Evolutionary conservation across 108 stramenopile species (phyloP), one percentile per base, ranked within the genome.

Genomic region (Chaetoceros tenuissimus): DNA sequence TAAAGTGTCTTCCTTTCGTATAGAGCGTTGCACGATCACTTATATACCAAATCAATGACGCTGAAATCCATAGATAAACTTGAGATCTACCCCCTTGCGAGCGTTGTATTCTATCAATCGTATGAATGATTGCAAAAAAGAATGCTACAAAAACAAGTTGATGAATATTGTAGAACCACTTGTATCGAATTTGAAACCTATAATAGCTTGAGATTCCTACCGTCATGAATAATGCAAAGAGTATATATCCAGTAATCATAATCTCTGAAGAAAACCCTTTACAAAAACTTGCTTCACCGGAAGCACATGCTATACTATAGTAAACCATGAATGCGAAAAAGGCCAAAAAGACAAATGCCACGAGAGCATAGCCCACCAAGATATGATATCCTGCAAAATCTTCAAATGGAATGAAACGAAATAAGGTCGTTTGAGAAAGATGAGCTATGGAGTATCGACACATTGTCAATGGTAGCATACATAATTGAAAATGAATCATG

Each of bases 401-500:
- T 29, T 73, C 65, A 44, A 72, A 27, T 22, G 75, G 75, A 48
- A 77, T 47, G 43, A 66, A 60, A 34, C 44, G 51, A 30, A 61
- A 58, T 13, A 77, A 53, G 21, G 43, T 26, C 20, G 51, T 52
- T 2, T 61, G 48, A 7, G 68, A 64, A 17, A 69, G 55, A 0
- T 63, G n/a, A 7, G 72, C 34, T 34, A 77, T 77, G 56, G 72
- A 61, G 24, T 20, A 62, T 46, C 68, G 46, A 28, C 53, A 59
- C 71, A 77, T 69, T 7, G 75, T 77, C 19, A 77, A 53, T n/a
- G 75, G 75, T 23, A 77, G 48, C 47, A 77, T 51, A 23, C 68
- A 53, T 72, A 77, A 69, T 53, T 77, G 75, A 28, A 77, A 77
- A 13, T 73, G 55, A 66, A 77, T 71, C 3, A 68, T 72, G 69